Evolutionary conservation across 805 yeast species (phyloP).

Genomic region (Peterozyma xylosa): DNA sequence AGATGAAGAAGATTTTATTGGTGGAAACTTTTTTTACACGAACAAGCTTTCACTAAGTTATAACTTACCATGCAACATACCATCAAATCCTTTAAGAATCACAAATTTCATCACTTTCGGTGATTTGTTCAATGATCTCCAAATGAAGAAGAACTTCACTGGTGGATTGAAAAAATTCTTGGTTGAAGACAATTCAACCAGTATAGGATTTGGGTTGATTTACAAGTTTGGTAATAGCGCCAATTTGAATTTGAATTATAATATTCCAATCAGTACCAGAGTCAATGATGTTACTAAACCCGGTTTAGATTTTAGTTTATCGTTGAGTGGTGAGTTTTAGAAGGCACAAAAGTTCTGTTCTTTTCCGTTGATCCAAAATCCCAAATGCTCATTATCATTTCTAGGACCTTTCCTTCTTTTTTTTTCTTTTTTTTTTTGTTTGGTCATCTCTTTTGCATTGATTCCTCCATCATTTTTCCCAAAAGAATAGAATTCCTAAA

Average conservation of each 20-base stretch:
- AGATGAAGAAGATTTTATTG: constrained; percentile 46
- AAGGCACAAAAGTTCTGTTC: not conserved
- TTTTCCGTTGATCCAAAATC: no score
- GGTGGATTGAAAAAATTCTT: constrained; percentile 11
- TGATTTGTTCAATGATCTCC: constrained; percentile 28
- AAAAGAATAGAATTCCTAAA: no score
- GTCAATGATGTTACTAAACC: constrained; percentile 44
- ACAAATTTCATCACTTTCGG: constrained; percentile 68
- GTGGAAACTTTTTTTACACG: constrained; percentile 58
- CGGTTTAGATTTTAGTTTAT: constrained; percentile 36
- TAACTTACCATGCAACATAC: constrained; percentile 40
- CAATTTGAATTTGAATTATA: constrained; percentile 58
- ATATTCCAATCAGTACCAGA: constrained; percentile 50
- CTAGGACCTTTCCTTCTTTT: no score
- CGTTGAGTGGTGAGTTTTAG: constrained; percentile 9
- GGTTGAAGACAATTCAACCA: constrained; percentile 30
- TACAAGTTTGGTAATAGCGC: constrained; percentile 55
- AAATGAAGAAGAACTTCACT: not conserved
- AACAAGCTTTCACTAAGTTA: constrained; percentile 53
- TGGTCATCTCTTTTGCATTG: no score
- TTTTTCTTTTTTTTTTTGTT: no score
- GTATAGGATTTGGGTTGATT: constrained; percentile 45
- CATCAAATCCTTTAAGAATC: constrained; percentile 44
- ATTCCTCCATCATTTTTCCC: no score
- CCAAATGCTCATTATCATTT: no score